These are phyloP conservation scores for Elymus sibiricus DNA, from an alignment of 176 grass and related monocot genomes.

Conservation along the genomic window DNA sequence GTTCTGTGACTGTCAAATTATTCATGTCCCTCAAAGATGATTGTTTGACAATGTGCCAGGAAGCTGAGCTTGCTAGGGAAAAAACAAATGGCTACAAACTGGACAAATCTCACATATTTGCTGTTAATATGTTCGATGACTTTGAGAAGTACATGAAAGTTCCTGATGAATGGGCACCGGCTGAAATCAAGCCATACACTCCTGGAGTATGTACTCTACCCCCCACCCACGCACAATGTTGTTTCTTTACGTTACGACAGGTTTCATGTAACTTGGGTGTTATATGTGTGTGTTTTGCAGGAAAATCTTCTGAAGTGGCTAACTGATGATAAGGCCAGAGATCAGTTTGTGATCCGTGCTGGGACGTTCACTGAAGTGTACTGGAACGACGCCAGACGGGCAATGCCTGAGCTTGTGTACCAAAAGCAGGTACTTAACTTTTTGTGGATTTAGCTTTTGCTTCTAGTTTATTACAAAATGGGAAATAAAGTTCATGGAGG, in stretches of 20 bases:
- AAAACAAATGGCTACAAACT: slow-evolving; percentile 87
- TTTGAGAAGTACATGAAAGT: neutral
- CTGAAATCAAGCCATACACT: neutral
- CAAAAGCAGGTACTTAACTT: neutral
- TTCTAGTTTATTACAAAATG: no score
- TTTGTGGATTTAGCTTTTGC: no score
- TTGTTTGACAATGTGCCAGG: slow-evolving; percentile 40
- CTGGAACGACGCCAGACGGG: neutral
- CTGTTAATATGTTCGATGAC: slow-evolving; percentile 51
- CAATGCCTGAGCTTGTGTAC: neutral
- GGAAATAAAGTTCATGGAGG: neutral
- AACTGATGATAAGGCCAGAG: neutral
- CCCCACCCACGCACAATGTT: neutral
- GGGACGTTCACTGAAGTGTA: neutral
- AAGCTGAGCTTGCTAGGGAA: slow-evolving; percentile 86
- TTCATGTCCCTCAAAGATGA: neutral
- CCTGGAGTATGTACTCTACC: neutral
- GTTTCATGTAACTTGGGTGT: no score
- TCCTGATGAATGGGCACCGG: neutral
- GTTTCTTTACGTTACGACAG: no score
- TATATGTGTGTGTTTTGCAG: neutral
- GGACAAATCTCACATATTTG: slow-evolving; percentile 84
- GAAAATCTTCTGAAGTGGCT: neutral
- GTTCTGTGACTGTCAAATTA: neutral
- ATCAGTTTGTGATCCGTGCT: neutral